Evolutionary conservation across 805 yeast species (phyloP), one percentile per base, ranked within the genome.

Genomic region (Candida nemodendra): DNA sequence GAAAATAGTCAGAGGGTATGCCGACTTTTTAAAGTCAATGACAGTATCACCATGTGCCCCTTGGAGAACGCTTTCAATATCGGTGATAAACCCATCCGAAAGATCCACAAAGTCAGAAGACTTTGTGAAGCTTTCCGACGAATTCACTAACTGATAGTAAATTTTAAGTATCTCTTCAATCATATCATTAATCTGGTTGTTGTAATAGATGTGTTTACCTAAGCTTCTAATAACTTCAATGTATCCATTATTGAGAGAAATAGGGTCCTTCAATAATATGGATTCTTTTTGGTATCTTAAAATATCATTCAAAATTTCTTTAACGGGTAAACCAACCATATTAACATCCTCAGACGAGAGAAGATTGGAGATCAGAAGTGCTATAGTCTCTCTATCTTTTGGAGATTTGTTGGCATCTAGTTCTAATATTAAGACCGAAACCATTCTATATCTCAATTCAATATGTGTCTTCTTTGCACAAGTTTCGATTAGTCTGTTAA

Each of bases 141-240:
- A 34, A 24, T 41, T 41, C n/a, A 34, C 44, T 55, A 43, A 64
- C 48, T 39, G 64, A 47, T 53, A 70, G 37, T 64, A 62, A 40
- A 68, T 74, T 14, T 71, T 49, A 28, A 81, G 62, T 12, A 89
- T 66, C 41, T 84, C 95, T 19, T 78, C 74, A 14, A 89, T 66
- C 67, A 91, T 81, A 57, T 90, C 97, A 12, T 81, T 73, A 4
- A 84, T 77, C 59, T 93, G 99, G 48, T 88, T 95, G 42, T 81
- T 81, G 57, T 91, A 91, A 53, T 89, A 89, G 9, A 81, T 74
- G 57, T 89, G 95, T 2, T 78, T 73, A 1, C 89, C 79, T 36
- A 91, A 68, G 41, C 83, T 80, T 41, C 81, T 76, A 38, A 90
- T 75, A 18, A 89, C 76, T 16, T 65, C 64, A 2, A 79, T 63